A percentile compares a stretch with the other conserved stretches of the same genome.
phyloP scores from a whole-genome alignment of 2,329 filamentous ascomycete species.

The Lasiodiplodia citricola region DNA sequence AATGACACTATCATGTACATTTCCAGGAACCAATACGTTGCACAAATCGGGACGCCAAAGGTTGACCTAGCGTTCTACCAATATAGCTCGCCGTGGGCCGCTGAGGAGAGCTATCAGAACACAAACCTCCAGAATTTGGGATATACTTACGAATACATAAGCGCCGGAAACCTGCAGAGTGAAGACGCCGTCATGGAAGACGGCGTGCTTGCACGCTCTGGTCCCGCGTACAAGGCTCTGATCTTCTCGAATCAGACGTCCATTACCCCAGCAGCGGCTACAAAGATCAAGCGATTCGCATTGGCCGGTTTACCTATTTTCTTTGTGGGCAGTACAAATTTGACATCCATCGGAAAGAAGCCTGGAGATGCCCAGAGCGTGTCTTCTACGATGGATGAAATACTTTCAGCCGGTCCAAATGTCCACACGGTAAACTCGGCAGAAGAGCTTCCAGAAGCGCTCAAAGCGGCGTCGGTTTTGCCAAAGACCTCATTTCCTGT shows the following conservation, averaged over 20 bases:
- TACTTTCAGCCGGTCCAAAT: conserved; percentile 32
- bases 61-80: conserved; percentile 51
- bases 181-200: conserved; percentile 45
- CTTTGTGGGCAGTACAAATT: conserved; percentile 35
- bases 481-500: conserved; percentile 37
- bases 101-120: conserved; percentile 27
- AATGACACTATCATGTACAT: conserved; percentile 46
- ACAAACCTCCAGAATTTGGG: conserved; percentile 33
- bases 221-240: conserved; percentile 51
- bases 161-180: conserved; percentile 51
- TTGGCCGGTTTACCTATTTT: conserved; percentile 50
- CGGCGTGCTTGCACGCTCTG: conserved; percentile 43
- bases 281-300: conserved; percentile 44
- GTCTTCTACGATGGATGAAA: background rate
- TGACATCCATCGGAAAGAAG: conserved; percentile 16
- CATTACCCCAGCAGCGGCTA: conserved; percentile 43
- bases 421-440: conserved; percentile 40
- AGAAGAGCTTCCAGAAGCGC: conserved; percentile 38
- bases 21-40: conserved; percentile 45
- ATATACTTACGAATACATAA: conserved; percentile 53
- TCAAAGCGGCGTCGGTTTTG: conserved; percentile 38
- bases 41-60: conserved; percentile 48
- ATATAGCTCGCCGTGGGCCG: conserved; percentile 29
- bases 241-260: conserved; percentile 45
- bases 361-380: conserved; percentile 7